These are phyloP conservation scores for Ilyonectria robusta DNA, from an alignment of 2,329 filamentous ascomycete species.

Conservation along the genomic window DNA sequence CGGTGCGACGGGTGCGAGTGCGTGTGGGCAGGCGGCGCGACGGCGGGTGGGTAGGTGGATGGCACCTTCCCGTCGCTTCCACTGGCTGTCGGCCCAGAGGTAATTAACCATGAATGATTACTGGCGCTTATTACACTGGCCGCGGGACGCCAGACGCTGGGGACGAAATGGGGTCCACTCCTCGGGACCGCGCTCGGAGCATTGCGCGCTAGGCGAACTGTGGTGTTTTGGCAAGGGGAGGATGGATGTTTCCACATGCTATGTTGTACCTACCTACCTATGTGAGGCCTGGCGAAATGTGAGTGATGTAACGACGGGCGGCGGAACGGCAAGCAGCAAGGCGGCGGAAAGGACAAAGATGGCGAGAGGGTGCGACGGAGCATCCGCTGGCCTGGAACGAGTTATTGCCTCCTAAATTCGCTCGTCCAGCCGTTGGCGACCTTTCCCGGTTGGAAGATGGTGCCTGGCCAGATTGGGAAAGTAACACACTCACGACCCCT, in stretches of 20 bases:
- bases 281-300: not conserved
- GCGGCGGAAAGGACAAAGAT: conserved; percentile 7
- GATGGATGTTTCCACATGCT: not conserved
- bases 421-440: conserved; percentile 21
- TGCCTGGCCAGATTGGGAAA: conserved; percentile 22
- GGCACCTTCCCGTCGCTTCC: conserved; percentile 23
- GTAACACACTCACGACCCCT: conserved; percentile 8
- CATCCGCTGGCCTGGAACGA: conserved; percentile 17
- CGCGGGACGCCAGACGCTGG: conserved; percentile 2
- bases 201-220: conserved; percentile 4
- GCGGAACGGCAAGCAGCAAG: conserved; percentile 4
- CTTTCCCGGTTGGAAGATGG: conserved; percentile 18
- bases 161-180: not conserved
- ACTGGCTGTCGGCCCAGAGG: conserved; percentile 22
- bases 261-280: not conserved
- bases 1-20: conserved; percentile 22
- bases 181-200: conserved; percentile 10
- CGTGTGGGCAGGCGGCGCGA: conserved; percentile 5
- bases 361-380: not conserved
- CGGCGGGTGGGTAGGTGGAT: conserved; percentile 1
- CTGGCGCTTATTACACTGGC: conserved; percentile 16
- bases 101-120: conserved; percentile 12
- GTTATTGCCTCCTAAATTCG: conserved; percentile 13
- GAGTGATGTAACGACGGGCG: not conserved
- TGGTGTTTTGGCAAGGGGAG: not conserved